Conservation (phyloP, 2,329 filamentous ascomycete species). For the Calonectria hongkongensis region DNA sequence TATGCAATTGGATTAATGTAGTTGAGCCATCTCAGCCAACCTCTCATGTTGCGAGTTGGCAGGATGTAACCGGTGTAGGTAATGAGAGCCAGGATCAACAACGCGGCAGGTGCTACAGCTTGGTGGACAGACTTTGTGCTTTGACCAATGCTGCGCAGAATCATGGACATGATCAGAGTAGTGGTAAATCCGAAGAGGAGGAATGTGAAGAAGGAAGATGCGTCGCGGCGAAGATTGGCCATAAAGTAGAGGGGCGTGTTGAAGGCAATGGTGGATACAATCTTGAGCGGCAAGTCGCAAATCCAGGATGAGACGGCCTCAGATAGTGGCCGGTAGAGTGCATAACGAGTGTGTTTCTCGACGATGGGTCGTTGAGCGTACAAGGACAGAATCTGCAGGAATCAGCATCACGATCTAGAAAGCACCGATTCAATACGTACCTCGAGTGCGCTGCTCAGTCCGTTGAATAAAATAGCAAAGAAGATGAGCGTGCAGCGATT, state of each 20-base stretch:
- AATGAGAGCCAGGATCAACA: constrained; percentile 56
- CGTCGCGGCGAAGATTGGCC: constrained; percentile 64
- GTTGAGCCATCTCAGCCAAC: constrained; percentile 74
- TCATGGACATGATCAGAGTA: constrained; percentile 53
- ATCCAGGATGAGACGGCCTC: constrained; percentile 59
- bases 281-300: constrained; percentile 63
- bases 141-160: constrained; percentile 65
- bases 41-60: constrained; percentile 52
- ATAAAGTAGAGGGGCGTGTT: constrained; percentile 70
- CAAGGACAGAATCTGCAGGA: constrained; percentile 51
- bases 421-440: constrained; percentile 20
- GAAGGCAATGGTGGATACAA: constrained; percentile 62
- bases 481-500: constrained; percentile 68
- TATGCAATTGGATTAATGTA: constrained; percentile 78
- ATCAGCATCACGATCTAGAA: constrained; percentile 53
- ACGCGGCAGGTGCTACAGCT: constrained; percentile 62
- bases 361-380: constrained; percentile 58
- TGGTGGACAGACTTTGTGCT: constrained; percentile 71
- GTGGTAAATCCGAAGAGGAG: constrained; percentile 64
- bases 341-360: constrained; percentile 60
- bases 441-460: constrained; percentile 61
- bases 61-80: constrained; percentile 69
- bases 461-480: constrained; percentile 71
- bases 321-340: constrained; percentile 58
- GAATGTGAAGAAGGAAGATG: constrained; percentile 68